Base-by-base conservation (phyloP, 1,284 basidiomycete species). In the Cutaneotrichosporon sp. region DNA sequence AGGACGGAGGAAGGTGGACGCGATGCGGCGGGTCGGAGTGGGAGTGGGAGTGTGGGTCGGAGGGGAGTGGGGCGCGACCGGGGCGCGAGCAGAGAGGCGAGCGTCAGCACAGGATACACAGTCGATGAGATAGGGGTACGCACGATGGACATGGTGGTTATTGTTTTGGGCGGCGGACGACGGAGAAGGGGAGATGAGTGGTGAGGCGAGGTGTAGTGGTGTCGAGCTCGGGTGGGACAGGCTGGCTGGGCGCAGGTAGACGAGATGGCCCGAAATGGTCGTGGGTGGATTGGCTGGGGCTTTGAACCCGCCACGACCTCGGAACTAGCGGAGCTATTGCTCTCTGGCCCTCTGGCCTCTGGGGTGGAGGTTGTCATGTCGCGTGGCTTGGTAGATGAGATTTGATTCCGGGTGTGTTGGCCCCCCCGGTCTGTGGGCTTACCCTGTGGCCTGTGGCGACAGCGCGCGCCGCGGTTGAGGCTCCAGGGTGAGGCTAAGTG, bases 111-210 rank as follows among this genome's bases (percentile, higher is more conserved):
- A 9, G 27, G 5, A 25, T 31, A 14, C 18, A 45, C 25, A 16
- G 11, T 11, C 7, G 10, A 14, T 13, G 14, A 4, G 1, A 18
- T 8, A 11, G 31, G 11, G 16, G 22, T 42, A 60, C 59, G 54
- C 54, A 60, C 59, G 33, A 60, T 22, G 42, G 59, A 60, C 59
- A 60, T 60, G 16, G 36, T 25, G 18, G 49, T 56, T 36, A 16
- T 31, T 50, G 24, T 47, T 47, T 24, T 47, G 13, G 45, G 16
- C 45, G 22, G 45, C 10, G 45, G 36, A 14, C 10, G 16, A 47
- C 14, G 25, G 27, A 13, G 58, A 25, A 42, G 58, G 29, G 52
- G 24, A 52, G n/a, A 46, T 55, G 53, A 46, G 33, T 49, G 51
- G 49, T 47, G 51, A 25, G 51, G 9, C 13, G 20, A 33, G 50